phyloP scores from a whole-genome alignment of 441 rosid species.

The Flueggea neowawraea region DNA sequence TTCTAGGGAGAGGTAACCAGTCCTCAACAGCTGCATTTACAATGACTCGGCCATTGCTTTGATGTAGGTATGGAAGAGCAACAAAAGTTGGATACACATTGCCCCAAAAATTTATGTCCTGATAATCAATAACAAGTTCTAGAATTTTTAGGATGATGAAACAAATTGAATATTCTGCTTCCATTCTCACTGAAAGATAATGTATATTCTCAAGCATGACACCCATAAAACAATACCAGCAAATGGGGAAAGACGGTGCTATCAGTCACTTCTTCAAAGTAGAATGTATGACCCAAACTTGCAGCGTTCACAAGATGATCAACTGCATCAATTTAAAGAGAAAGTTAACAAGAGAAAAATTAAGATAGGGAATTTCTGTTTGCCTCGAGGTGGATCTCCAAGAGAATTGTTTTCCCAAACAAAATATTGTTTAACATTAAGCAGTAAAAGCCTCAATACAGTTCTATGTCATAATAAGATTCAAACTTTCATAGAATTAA shows the following conservation, averaged over 20 bases:
- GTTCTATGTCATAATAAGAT: too few relatives aligned
- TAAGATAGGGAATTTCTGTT: not conserved
- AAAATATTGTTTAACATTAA: not conserved
- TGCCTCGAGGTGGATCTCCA: not conserved
- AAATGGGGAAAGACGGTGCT: constrained; percentile 77
- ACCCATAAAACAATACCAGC: constrained; percentile 38
- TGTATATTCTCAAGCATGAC: not conserved
- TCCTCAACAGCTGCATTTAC: constrained; percentile 87
- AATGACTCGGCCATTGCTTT: constrained; percentile 59
- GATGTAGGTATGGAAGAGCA: constrained; percentile 70
- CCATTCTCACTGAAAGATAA: too few relatives aligned
- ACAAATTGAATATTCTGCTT: too few relatives aligned
- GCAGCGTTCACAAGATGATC: constrained; percentile 83
- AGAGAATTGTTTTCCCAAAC: not conserved
- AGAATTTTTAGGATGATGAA: not conserved
- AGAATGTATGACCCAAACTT: constrained; percentile 82
- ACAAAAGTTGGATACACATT: constrained; percentile 81
- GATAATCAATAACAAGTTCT: constrained; percentile 8
- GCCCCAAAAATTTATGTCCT: constrained; percentile 96
- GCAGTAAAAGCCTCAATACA: too few relatives aligned
- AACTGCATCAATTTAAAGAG: constrained; percentile 31
- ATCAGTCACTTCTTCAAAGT: constrained; percentile 61
- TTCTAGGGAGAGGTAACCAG: constrained; percentile 84
- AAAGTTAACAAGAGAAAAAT: not conserved
- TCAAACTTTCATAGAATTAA: too few relatives aligned